phyloP scores from a whole-genome alignment of 768 basidiomycete species.

The Scleroderma citrinum region DNA sequence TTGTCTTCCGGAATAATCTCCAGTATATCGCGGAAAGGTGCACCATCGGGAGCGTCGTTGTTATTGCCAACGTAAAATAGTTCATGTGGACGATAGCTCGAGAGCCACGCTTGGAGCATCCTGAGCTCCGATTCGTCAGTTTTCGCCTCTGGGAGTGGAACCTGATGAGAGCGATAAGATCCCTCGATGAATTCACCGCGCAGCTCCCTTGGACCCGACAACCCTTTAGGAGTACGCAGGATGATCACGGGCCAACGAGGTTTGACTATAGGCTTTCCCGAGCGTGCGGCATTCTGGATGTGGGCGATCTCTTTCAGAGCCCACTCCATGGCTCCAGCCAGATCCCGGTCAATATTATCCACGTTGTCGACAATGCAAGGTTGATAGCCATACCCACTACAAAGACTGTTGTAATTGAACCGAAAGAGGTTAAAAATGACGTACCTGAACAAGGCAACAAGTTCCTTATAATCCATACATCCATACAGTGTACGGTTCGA shows the following conservation, averaged over 20 bases:
- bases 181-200: conserved; percentile 74
- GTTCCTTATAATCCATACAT: conserved; percentile 85
- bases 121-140: conserved; percentile 56
- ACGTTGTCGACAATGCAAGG: conserved; percentile 72
- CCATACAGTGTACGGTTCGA: conserved; percentile 87
- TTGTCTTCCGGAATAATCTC: conserved; percentile 47
- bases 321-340: conserved; percentile 82
- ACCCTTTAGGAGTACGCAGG: conserved; percentile 81
- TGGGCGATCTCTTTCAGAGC: conserved; percentile 63
- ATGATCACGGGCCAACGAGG: conserved; percentile 90
- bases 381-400: conserved; percentile 83
- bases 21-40: conserved; percentile 51
- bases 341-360: conserved; percentile 63
- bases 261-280: conserved; percentile 71
- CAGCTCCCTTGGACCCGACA: conserved; percentile 59
- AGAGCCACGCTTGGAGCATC: conserved; percentile 66
- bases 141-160: conserved; percentile 73
- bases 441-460: conserved; percentile 68
- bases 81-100: conserved; percentile 61
- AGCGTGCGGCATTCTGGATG: conserved; percentile 77
- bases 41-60: conserved; percentile 33
- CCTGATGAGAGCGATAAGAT: conserved; percentile 84
- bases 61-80: conserved; percentile 43
- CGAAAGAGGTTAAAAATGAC: conserved; percentile 7
- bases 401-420: conserved; percentile 2